Conservation (phyloP, 1,139 yeast species). For the Yamadazyma dendronema region DNA sequence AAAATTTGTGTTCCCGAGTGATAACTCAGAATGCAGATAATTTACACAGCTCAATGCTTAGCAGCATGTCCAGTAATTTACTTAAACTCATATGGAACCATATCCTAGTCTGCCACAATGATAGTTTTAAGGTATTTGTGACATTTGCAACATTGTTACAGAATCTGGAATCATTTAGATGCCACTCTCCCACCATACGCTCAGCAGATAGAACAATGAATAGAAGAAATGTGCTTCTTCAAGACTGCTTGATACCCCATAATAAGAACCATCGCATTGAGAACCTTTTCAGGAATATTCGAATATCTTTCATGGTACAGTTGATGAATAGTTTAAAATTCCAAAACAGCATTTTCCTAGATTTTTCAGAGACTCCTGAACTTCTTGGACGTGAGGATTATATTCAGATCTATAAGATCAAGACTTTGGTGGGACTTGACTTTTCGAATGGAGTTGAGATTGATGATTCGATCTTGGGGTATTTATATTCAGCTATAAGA, state of each 20-base stretch:
- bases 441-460: conserved; percentile 26
- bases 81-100: conserved; percentile 35
- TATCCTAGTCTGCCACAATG: conserved; percentile 25
- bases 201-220: conserved; percentile 2
- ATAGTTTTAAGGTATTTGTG: conserved; percentile 28
- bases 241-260: conserved; percentile 11
- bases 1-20: conserved; percentile 23
- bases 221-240: conserved; percentile 9
- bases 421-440: conserved; percentile 31
- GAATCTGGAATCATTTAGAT: conserved; percentile 18
- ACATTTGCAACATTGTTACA: conserved; percentile 28
- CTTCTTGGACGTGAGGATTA: conserved; percentile 22
- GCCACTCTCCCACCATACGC: conserved; percentile 21
- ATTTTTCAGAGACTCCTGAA: conserved; percentile 11
- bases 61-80: conserved; percentile 27
- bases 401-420: conserved; percentile 28
- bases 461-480: conserved; percentile 32
- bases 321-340: conserved; percentile 16
- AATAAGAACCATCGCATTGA: conserved; percentile 28
- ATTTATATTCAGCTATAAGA: conserved; percentile 23
- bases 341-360: conserved; percentile 8
- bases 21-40: conserved; percentile 28
- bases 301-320: conserved; percentile 19
- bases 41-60: conserved; percentile 22
- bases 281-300: conserved; percentile 30